A percentile compares a stretch with the other conserved stretches of the same genome.
These are phyloP conservation scores for Magnolia changhungtana DNA, from an alignment of 164 flowering plant species.

Conservation along the genomic window DNA sequence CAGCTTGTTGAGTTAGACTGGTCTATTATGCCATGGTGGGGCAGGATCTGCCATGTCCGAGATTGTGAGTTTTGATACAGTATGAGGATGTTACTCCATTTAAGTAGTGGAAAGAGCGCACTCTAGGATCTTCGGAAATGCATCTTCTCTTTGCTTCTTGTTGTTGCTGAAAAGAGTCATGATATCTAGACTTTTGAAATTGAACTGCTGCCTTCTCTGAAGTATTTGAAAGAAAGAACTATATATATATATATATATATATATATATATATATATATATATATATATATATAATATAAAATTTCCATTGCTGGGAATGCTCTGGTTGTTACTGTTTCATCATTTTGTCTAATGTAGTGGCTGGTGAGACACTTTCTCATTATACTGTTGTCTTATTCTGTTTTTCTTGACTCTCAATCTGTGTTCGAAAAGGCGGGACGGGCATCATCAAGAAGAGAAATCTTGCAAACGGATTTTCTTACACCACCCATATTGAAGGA, in stretches of 20 bases:
- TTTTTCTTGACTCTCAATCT: conserved; percentile 3
- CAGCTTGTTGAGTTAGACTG: background rate
- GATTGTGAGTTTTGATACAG: background rate
- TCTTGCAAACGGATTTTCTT: conserved; percentile 78
- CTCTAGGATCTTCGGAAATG: background rate
- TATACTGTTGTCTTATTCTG: background rate
- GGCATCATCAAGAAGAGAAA: conserved; percentile 65
- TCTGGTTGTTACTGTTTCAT: background rate
- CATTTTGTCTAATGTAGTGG: background rate
- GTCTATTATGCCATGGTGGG: background rate
- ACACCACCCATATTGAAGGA: conserved; percentile 76
- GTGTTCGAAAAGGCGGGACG: conserved; percentile 50
- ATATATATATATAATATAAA: background rate
- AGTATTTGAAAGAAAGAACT: background rate
- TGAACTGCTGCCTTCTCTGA: background rate
- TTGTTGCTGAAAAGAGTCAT: background rate
- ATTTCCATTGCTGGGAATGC: background rate
- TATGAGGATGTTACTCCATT: background rate
- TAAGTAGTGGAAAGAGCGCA: no score
- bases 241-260: background rate
- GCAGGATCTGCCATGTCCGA: background rate
- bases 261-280: background rate
- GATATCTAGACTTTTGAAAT: background rate
- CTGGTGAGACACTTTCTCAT: background rate
- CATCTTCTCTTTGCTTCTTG: conserved; percentile 1